Evolutionary conservation across 305 asterid genomes (phyloP).

Genomic region (Vinca major): DNA sequence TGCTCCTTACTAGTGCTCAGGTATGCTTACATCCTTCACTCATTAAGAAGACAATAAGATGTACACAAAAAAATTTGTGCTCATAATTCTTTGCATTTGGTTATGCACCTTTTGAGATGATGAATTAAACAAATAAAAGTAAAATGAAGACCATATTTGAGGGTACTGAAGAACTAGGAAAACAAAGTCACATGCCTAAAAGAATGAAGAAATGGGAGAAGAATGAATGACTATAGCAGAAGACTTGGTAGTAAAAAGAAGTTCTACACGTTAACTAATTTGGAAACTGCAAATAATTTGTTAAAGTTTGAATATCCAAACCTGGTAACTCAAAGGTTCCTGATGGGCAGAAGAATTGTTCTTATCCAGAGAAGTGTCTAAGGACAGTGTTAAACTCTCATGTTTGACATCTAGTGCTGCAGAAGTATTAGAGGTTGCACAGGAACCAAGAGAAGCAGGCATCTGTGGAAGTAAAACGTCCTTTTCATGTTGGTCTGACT

Average conservation of each 20-base stretch:
- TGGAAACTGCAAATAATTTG: slow-evolving; percentile 2
- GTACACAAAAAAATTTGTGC: not conserved
- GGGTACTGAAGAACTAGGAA: not conserved
- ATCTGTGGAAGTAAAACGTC: slow-evolving; percentile 1
- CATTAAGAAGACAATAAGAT: not conserved
- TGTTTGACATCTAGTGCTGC: slow-evolving; percentile 26
- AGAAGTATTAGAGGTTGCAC: slow-evolving; percentile 26
- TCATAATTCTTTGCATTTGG: not conserved
- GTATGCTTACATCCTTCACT: not conserved
- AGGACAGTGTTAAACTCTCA: slow-evolving; percentile 29
- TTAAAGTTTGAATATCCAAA: slow-evolving; percentile 26
- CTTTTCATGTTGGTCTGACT: slow-evolving; percentile 15
- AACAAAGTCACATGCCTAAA: not conserved
- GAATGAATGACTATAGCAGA: not conserved
- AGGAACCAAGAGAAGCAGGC: slow-evolving; percentile 4
- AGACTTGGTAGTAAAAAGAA: not conserved
- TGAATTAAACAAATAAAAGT: not conserved
- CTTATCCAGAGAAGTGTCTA: slow-evolving; percentile 24
- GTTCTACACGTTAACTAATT: not conserved
- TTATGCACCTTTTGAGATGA: not conserved
- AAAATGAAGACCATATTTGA: not conserved
- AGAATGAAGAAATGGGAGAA: not conserved
- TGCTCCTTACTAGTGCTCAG: not conserved
- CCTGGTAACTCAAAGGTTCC: slow-evolving; percentile 42
- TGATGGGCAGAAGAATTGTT: slow-evolving; percentile 24